Evolutionary conservation across 352 stramenopile species (phyloP), one percentile per base, ranked within the genome.

Genomic region (Globisporangium nodosum): DNA sequence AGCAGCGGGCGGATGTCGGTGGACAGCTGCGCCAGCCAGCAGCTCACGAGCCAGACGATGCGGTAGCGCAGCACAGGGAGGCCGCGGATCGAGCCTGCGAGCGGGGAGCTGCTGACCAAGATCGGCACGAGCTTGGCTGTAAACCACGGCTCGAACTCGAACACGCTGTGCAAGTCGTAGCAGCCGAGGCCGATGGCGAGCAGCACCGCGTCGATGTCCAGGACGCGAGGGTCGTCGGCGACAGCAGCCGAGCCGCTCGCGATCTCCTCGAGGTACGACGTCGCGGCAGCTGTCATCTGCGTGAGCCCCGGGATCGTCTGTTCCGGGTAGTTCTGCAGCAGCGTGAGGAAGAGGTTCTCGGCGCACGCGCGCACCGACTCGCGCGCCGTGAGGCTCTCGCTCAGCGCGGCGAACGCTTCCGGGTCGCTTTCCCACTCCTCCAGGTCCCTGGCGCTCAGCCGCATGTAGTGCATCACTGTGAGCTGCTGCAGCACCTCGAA

Each of bases 81-180:
- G 16, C 71, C 71, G 16, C 66, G 65, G 40, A 83, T 55, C 3
- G 65, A 81, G 21, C 80, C 78, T 18, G 75, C 60, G 8, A 51
- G 42, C 18, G 58, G 18, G 5, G 71, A 51, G 31, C 55, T 53
- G 24, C 67, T 67, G 5, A 82, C 60, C 6, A 96, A 62, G 21
- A 93, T 76, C 35, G 86, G 83, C 49, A 90, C 84, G 13, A 96
- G 70, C 42, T 86, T 80, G 39, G 65, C 54, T 0, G 89, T 66
- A 56, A 94, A 96, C 82, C 84, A 94, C 8, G 80, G 86, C 64
- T 94, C 84, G 64, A 96, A 96, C 20, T 94, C 84, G 47, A 96
- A 93, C 49, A 77, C 82, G 45, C 92, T 81, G 64, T 96, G 85
- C 7, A 96, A 78, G 55, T 94, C 85, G 63, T 94, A 96, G 62